Evolutionary conservation across 305 asterid genomes (phyloP).

Genomic region (Fraxinus nigra): DNA sequence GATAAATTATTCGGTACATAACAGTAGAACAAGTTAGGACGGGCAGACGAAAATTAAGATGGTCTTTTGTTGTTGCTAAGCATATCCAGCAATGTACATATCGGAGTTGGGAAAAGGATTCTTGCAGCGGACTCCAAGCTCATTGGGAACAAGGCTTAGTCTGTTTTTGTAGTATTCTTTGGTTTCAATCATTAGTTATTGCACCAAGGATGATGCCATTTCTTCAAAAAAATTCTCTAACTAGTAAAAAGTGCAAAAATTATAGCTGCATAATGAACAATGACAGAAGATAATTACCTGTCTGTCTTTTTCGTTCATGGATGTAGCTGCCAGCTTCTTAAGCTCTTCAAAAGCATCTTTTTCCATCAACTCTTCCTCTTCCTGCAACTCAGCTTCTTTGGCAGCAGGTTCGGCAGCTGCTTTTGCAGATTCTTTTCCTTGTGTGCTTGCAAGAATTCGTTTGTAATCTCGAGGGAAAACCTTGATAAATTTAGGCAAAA

Average conservation of each 20-base stretch:
- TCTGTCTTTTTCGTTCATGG: conserved; percentile 29
- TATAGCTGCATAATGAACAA: background rate
- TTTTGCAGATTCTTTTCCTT: conserved; percentile 44
- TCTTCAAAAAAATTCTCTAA: background rate
- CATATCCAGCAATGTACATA: background rate
- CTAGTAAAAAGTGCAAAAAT: background rate
- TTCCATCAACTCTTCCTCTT: conserved; percentile 55
- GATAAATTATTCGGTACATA: background rate
- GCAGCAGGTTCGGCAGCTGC: conserved; percentile 44
- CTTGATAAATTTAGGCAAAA: conserved; percentile 81
- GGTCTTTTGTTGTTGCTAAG: background rate
- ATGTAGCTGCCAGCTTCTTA: conserved; percentile 68
- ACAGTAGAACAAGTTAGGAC: background rate
- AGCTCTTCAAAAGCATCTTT: conserved; percentile 97
- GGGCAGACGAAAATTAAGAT: background rate
- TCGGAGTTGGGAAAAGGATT: background rate
- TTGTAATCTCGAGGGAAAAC: conserved; percentile 96
- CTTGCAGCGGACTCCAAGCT: background rate
- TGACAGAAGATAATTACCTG: conserved; percentile 42
- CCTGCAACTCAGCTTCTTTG: conserved; percentile 62
- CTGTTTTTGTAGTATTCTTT: background rate
- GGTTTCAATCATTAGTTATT: background rate
- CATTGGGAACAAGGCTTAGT: background rate
- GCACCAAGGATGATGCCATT: background rate
- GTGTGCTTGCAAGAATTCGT: conserved; percentile 65